Percentiles rank a stretch among this genome's conserved stretches.
Evolutionary conservation across 2,329 filamentous ascomycete species (phyloP).

Genomic region (Neofusicoccum sp.): DNA sequence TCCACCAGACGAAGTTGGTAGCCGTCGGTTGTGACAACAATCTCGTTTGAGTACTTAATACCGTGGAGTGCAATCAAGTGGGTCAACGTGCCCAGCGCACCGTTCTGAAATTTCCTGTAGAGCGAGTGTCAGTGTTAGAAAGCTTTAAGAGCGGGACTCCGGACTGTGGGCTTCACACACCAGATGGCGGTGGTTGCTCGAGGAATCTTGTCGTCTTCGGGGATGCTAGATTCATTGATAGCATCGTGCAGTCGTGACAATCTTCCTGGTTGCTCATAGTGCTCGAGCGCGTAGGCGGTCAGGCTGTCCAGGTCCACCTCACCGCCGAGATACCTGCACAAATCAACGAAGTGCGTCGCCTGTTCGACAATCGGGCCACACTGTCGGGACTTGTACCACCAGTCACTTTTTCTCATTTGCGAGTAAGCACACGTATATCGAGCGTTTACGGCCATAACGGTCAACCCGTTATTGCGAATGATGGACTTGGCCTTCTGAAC

Average conservation of each 20-base stretch:
- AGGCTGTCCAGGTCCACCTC: neutral
- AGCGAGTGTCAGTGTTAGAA: accelerated
- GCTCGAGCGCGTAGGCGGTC: neutral
- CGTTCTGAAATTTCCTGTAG: neutral
- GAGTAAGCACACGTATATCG: neutral
- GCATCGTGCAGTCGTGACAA: neutral
- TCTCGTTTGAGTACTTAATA: neutral
- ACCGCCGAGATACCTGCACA: neutral
- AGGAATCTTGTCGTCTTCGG: neutral
- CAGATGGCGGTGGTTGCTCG: neutral
- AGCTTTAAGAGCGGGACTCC: too few species aligned
- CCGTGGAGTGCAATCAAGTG: neutral
- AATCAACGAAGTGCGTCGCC: neutral
- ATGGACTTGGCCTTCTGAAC: neutral
- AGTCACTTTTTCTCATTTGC: neutral
- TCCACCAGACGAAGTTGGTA: neutral
- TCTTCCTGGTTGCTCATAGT: neutral
- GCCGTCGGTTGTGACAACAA: neutral
- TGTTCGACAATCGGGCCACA: neutral
- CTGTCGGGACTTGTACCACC: neutral
- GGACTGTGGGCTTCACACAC: neutral
- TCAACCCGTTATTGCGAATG: neutral
- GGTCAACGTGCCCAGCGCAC: neutral
- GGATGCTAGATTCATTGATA: neutral
- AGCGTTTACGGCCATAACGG: neutral